Evolutionary conservation across 306 rosid species (phyloP).

Genomic region (Mimosa bimucronata): DNA sequence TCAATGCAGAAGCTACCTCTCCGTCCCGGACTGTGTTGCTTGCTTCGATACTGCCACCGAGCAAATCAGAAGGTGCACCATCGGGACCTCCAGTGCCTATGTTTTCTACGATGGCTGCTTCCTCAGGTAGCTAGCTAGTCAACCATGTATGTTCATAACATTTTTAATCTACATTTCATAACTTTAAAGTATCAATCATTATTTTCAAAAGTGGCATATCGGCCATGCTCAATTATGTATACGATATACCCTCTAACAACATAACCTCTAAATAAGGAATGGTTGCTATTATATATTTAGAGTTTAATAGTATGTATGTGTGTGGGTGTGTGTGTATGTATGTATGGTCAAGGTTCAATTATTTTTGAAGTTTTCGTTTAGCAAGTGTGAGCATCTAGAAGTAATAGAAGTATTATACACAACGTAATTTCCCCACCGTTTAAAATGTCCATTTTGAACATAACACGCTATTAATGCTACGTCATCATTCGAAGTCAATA

Average conservation of each 20-base stretch:
- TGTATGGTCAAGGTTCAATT: no score
- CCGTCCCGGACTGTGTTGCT: conserved; percentile 47
- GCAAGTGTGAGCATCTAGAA: no score
- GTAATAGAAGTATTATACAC: no score
- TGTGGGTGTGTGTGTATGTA: no score
- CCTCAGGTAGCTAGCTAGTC: conserved; percentile 48
- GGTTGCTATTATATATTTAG: neutral
- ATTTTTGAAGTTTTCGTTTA: no score
- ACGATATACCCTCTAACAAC: neutral
- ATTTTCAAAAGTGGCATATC: neutral
- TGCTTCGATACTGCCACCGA: conserved; percentile 49
- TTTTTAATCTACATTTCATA: no score
- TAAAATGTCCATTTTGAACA: no score
- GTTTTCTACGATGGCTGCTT: conserved; percentile 69
- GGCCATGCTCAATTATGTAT: neutral
- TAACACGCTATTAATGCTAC: no score
- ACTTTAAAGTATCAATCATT: neutral
- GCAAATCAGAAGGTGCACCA: conserved; percentile 53
- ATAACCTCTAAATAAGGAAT: neutral
- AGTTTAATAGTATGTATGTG: no score
- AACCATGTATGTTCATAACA: neutral
- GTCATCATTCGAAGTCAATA: no score
- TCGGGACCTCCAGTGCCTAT: conserved; percentile 54
- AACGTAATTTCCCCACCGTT: no score
- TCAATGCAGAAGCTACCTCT: conserved; percentile 65